These are phyloP conservation scores for Coffea eugenioides DNA, from an alignment of 257 asterid species.

Conservation along the genomic window DNA sequence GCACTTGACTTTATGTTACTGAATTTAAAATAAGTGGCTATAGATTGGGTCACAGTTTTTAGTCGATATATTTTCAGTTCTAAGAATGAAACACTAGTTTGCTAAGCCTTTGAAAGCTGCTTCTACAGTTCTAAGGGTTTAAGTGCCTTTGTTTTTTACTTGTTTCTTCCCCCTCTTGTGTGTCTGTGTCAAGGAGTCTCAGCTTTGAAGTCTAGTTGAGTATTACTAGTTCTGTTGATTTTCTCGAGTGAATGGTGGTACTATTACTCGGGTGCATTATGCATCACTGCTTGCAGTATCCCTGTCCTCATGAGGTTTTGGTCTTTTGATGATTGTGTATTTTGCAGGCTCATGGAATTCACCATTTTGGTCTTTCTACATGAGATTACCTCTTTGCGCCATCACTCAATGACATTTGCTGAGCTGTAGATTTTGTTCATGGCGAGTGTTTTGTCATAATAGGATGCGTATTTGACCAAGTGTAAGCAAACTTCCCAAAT, in stretches of 20 bases:
- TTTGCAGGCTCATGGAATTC: slow-evolving; percentile 41
- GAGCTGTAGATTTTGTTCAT: slow-evolving; percentile 43
- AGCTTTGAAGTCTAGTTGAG: not conserved
- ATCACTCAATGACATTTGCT: slow-evolving; percentile 36
- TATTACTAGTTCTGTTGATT: not conserved
- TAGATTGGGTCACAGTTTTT: not conserved
- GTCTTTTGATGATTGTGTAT: slow-evolving; percentile 2
- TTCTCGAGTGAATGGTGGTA: not conserved
- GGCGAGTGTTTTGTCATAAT: slow-evolving; percentile 18
- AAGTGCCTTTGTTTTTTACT: not conserved
- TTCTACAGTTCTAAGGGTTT: not conserved
- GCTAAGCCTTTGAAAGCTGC: not conserved
- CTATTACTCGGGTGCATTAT: not conserved
- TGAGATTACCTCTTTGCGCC: slow-evolving; percentile 55
- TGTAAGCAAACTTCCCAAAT: not conserved
- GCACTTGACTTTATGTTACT: not conserved
- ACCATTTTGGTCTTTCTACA: slow-evolving; percentile 45
- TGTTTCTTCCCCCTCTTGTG: not conserved
- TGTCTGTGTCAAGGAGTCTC: not conserved
- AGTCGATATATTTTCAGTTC: not conserved
- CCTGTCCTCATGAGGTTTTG: not conserved
- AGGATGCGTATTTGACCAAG: not conserved
- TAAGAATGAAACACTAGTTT: not conserved
- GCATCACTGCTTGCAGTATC: not conserved
- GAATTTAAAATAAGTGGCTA: not conserved